phyloP scores from a whole-genome alignment of 2,329 filamentous ascomycete genomes.

The Endoconidiophora laricicola region DNA sequence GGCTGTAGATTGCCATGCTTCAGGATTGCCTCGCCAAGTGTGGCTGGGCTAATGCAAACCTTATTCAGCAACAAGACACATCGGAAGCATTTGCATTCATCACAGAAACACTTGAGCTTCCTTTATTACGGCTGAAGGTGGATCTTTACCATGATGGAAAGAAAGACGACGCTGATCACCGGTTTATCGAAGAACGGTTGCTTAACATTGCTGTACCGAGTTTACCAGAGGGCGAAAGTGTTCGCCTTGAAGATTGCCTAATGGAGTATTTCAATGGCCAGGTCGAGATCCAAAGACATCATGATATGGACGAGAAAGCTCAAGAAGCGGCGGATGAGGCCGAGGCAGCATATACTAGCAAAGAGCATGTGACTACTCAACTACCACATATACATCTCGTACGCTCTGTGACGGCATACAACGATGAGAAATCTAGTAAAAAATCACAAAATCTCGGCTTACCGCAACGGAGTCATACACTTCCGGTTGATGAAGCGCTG shows the following conservation, averaged over 20 bases:
- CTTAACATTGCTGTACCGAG: conserved; percentile 81
- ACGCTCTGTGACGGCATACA: not conserved
- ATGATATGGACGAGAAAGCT: conserved; percentile 1
- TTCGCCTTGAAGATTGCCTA: conserved; percentile 79
- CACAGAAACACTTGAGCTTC: conserved; percentile 73
- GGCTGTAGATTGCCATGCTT: conserved; percentile 53
- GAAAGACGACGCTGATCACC: conserved; percentile 76
- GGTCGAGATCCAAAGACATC: conserved; percentile 51
- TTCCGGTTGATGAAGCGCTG: not conserved
- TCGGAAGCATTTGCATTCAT: conserved; percentile 95
- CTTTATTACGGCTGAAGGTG: conserved; percentile 78
- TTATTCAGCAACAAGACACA: conserved; percentile 76
- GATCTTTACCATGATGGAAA: conserved; percentile 88
- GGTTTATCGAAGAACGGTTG: conserved; percentile 79
- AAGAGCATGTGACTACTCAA: not conserved
- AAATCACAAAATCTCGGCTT: too few species aligned
- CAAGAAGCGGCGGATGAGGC: too few species aligned
- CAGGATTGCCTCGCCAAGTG: conserved; percentile 71
- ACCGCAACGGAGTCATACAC: not conserved
- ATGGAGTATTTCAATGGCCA: conserved; percentile 91
- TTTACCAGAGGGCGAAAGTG: conserved; percentile 48
- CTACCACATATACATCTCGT: not conserved
- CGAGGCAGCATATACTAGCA: too few species aligned
- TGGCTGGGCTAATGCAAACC: conserved; percentile 70
- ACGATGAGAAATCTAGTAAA: too few species aligned